A percentile compares a stretch with the other conserved stretches of the same genome.
Evolutionary conservation across 129 eudicot species (phyloP).

Genomic region (Smallanthus sonchifolius): DNA sequence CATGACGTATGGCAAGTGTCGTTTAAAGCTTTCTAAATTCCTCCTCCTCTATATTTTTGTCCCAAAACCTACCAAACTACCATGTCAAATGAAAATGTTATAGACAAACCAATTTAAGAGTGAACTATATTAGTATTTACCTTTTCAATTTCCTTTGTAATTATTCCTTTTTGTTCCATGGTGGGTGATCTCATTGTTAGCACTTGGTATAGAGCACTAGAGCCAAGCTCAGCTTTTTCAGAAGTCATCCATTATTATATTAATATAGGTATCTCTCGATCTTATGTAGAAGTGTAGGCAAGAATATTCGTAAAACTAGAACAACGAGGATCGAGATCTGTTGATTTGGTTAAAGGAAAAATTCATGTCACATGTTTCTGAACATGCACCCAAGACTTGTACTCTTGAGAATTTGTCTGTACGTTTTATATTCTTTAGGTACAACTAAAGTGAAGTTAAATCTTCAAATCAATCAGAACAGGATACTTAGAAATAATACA

Average conservation of each 20-base stretch:
- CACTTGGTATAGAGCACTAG: background rate
- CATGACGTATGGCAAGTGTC: too few relatives aligned
- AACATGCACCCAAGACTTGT: slow-evolving; percentile 13
- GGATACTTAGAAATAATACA: too few relatives aligned
- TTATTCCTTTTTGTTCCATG: slow-evolving; percentile 11
- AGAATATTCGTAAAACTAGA: background rate
- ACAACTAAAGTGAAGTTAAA: background rate
- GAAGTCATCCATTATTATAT: slow-evolving; percentile 3
- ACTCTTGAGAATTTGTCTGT: background rate
- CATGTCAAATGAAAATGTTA: too few relatives aligned
- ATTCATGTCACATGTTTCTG: slow-evolving; percentile 24
- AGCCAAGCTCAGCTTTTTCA: slow-evolving; percentile 16
- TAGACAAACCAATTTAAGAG: too few relatives aligned
- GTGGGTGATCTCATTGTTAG: slow-evolving; percentile 18
- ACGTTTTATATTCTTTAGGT: background rate
- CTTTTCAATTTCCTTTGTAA: background rate
- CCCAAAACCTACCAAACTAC: too few relatives aligned
- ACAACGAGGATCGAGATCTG: background rate
- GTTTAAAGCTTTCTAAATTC: too few relatives aligned
- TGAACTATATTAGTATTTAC: too few relatives aligned
- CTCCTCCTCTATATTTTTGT: too few relatives aligned
- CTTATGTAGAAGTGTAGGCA: background rate
- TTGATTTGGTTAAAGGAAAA: slow-evolving; percentile 7
- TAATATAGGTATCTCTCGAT: background rate
- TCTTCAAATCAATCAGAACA: too few relatives aligned